Percentiles rank a stretch among this genome's conserved stretches.
These are phyloP conservation scores for Trichoderma orchidacearum DNA, from an alignment of 495 filamentous ascomycete genomes.

Conservation along the genomic window DNA sequence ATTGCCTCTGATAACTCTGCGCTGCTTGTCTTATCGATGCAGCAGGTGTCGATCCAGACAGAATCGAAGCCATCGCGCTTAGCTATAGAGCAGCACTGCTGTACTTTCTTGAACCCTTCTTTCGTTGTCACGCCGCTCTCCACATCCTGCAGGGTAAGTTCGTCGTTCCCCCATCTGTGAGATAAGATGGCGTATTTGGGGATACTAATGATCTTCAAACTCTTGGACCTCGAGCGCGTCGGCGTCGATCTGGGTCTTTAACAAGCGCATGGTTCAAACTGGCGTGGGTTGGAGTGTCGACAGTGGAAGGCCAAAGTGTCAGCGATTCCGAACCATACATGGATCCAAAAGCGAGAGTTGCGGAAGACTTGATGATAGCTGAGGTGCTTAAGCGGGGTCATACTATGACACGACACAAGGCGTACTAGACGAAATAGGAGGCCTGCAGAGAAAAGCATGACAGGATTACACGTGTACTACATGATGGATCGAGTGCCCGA, in stretches of 20 bases:
- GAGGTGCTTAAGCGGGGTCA: too few relatives aligned
- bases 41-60: slow-evolving; percentile 27
- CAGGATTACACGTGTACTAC: too few relatives aligned
- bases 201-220: background rate
- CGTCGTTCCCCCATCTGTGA: slow-evolving; percentile 10
- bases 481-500: too few relatives aligned
- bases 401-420: too few relatives aligned
- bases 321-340: too few relatives aligned
- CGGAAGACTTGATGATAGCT: too few relatives aligned
- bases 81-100: slow-evolving; percentile 8
- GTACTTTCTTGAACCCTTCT: slow-evolving; percentile 14
- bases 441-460: too few relatives aligned
- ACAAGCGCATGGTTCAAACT: background rate
- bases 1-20: slow-evolving; percentile 31
- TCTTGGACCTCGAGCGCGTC: background rate
- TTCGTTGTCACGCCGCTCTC: background rate
- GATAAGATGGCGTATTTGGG: slow-evolving; percentile 9
- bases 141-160: slow-evolving; percentile 9
- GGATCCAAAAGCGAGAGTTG: too few relatives aligned
- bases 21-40: slow-evolving; percentile 29
- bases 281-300: too few relatives aligned
- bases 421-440: too few relatives aligned
- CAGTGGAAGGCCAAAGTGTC: too few relatives aligned
- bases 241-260: too few relatives aligned
- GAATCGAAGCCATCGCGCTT: slow-evolving; percentile 9